A percentile compares a stretch with the other conserved stretches of the same genome.
These are phyloP conservation scores for Solanum sitiens DNA, from an alignment of 257 asterid genomes.

Conservation along the genomic window DNA sequence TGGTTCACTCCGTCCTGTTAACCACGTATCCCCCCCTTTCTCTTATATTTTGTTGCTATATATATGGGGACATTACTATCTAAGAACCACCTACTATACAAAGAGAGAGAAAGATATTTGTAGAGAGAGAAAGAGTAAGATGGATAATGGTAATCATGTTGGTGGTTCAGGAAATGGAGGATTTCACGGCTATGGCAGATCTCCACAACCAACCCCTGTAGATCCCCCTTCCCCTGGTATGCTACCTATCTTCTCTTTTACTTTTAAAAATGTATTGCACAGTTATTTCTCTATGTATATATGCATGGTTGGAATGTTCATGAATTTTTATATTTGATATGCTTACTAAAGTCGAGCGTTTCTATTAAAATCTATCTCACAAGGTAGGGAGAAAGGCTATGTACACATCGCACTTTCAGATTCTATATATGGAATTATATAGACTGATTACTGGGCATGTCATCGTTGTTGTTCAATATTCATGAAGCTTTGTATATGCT, in stretches of 20 bases:
- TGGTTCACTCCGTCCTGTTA: conserved; percentile 46
- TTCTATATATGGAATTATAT: background rate
- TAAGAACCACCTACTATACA: background rate
- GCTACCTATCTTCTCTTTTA: background rate
- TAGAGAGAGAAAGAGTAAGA: background rate
- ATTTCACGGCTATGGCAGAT: conserved; percentile 49
- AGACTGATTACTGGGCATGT: too few species aligned
- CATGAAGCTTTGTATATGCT: background rate
- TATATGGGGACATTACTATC: conserved; percentile 9
- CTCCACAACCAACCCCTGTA: conserved; percentile 8
- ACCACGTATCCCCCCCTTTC: conserved; percentile 29
- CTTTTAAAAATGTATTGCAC: background rate
- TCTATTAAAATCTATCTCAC: background rate
- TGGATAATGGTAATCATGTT: background rate
- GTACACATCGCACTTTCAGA: background rate
- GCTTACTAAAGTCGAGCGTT: background rate
- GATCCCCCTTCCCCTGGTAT: background rate
- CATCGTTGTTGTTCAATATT: background rate
- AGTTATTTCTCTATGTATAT: background rate
- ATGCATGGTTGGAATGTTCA: background rate
- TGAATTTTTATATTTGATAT: background rate
- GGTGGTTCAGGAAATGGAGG: conserved; percentile 39
- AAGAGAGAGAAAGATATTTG: background rate
- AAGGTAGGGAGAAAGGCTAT: background rate
- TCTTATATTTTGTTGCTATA: conserved; percentile 3